Evolutionary conservation across 2,329 filamentous ascomycete species (phyloP), one percentile per base, ranked within the genome.

Genomic region (Raffaelea albimanens): DNA sequence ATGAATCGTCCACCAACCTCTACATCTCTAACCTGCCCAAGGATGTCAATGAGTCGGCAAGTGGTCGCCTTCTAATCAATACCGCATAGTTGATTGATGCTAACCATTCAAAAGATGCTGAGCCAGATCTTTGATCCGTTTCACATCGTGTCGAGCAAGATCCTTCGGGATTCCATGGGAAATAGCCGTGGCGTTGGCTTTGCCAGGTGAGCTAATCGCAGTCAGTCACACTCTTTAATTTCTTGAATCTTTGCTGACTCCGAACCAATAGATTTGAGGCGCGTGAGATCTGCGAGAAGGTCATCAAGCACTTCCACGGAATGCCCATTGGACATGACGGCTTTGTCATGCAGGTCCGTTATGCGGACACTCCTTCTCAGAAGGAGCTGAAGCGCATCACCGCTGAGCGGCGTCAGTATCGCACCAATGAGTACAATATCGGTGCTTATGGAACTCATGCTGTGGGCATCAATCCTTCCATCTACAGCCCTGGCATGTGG

Each of bases 11-110:
- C 42, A 97, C 93, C 55, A 98, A 98, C 63, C 78, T 98, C 53
- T 98, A 98, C 67, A 90, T 97, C 53, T 98, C 94, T 23, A 98
- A 97, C 67, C 78, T 98, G 40, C 93, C 93, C 33, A 90, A 91
- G 67, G 80, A 83, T 53, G 82, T 95, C 75, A 95, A 87, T 45
- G 94, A 98, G 71, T 82, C 87, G 57, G 89, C 91, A 66, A 63
- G 83, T 71, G 7, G 36, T 23, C 40, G 8, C 2, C 19, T 29
- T 31, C 3, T 20, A 14, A 10, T 43, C 33, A 8, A 25, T 19
- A 29, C 5, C 5, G 14, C 16, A 2, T 40, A 25, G 5, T 31
- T 1, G 34, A 4, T 22, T 14, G 13, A 39, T 31, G 18, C 25
- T 34, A 20, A 36, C 29, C n/a, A n/a, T n/a, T 29, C 14, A 10